Evolutionary conservation across 306 rosid genomes (phyloP), one percentile per base, ranked within the genome.

Genomic region (Luffa acutangula): DNA sequence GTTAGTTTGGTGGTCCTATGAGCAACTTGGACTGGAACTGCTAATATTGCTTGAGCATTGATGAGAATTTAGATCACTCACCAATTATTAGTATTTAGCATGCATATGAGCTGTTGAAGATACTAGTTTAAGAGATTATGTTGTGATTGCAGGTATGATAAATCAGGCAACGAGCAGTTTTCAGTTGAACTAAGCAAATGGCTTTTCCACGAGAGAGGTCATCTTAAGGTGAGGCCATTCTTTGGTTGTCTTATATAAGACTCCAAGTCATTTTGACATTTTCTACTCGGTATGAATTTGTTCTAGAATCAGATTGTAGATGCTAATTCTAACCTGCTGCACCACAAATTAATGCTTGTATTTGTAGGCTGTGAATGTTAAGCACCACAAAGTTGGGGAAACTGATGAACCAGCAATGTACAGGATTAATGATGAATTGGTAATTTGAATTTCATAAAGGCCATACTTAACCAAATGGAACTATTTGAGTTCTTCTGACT

Each of bases 201-300:
- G 99, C 81, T 93, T 85, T 93, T 95, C 89, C 97, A 95, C 6
- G 99, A 93, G 86, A 89, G 97, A 86, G 97, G 99, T 59, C 99
- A 95, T 82, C 97, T 95, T 58, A 95, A 93, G 96, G 99, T 95
- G 84, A 81, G 93, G 70, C 71, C 31, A 20, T 67, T 53, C 33
- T 79, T 49, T 67, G 31, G 71, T 18, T 41, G 15, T 45, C 57
- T 7, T 9, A 46, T 31, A 17, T 78, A 3, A 0, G 6, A 31
- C 52, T 15, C 9, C 33, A 46, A 78, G 18, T 46, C 21, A 7
- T 33, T 17, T 75, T 52, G 33, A 11, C 76, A 70, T 12, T 70
- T 51, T 75, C 17, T n/a, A 25, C 18, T 39, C 0, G 14, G 20
- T 52, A 13, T 17, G 52, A n/a, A n/a, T 39, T 39, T 57, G 39